Evolutionary conservation across 2,329 filamentous ascomycete species (phyloP).

Genomic region (Stachybotrys elegans): DNA sequence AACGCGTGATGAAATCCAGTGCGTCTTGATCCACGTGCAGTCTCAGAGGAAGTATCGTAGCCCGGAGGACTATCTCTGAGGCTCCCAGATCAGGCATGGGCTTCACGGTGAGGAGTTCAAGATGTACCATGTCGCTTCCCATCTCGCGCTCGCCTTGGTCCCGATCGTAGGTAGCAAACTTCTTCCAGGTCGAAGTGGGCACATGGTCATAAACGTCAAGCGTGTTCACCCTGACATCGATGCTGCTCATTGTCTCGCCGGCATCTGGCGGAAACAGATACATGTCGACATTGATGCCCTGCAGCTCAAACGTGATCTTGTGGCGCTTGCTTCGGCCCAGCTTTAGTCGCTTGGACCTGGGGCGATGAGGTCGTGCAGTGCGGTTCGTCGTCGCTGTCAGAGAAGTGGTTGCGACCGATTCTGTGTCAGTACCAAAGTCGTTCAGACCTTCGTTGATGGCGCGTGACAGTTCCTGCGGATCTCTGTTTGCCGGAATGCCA

Average conservation of each 20-base stretch:
- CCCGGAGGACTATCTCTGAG: constrained; percentile 81
- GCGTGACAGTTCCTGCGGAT: constrained; percentile 73
- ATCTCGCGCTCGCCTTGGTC: constrained; percentile 83
- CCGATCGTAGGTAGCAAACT: constrained; percentile 90
- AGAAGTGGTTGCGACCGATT: constrained; percentile 77
- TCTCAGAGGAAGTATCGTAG: constrained; percentile 74
- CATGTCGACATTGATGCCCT: constrained; percentile 77
- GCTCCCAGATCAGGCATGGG: constrained; percentile 80
- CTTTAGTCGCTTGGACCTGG: constrained; percentile 58
- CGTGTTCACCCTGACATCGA: constrained; percentile 77
- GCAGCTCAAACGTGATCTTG: constrained; percentile 92
- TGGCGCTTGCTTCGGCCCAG: constrained; percentile 83
- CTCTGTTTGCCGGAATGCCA: constrained; percentile 78
- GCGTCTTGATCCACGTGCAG: constrained; percentile 97
- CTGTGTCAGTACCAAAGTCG: constrained; percentile 81
- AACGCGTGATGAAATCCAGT: constrained; percentile 91
- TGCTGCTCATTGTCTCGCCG: constrained; percentile 79
- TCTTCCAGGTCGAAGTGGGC: constrained; percentile 95
- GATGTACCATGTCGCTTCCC: constrained; percentile 81
- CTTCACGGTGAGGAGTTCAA: constrained; percentile 83
- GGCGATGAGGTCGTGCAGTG: constrained; percentile 34
- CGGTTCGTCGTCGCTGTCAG: constrained; percentile 53
- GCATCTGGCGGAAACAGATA: constrained; percentile 71
- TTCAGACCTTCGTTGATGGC: constrained; percentile 88
- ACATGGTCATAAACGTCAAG: constrained; percentile 93